Conservation (phyloP, 2,329 filamentous ascomycete species). For the Fusarium equiseti region DNA sequence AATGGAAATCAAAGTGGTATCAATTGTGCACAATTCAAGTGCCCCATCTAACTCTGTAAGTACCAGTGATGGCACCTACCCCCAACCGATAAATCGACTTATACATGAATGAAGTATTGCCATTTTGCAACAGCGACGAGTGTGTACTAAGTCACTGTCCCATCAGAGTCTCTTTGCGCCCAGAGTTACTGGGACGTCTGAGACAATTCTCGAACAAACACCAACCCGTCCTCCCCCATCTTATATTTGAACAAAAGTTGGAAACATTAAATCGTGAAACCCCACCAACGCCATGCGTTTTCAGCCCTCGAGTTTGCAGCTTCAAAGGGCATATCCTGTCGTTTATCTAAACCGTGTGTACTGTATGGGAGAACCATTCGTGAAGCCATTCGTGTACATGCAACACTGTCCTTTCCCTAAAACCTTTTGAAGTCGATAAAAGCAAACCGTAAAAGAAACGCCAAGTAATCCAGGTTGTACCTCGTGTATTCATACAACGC, state of each 20-base stretch:
- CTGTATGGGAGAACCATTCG: conserved; percentile 29
- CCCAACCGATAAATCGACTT: conserved; percentile 9
- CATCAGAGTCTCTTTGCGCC: neutral
- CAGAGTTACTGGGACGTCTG: conserved; percentile 5
- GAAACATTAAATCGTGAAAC: conserved; percentile 36
- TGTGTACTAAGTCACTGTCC: conserved; percentile 25
- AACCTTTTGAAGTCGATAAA: conserved; percentile 10
- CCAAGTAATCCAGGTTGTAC: conserved; percentile 30
- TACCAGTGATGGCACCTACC: conserved; percentile 2
- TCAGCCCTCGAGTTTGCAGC: conserved; percentile 26
- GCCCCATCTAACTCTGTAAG: conserved; percentile 27
- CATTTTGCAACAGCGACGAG: conserved; percentile 9
- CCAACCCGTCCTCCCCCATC: conserved; percentile 1
- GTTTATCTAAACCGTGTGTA: conserved; percentile 44
- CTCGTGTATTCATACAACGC: conserved; percentile 44
- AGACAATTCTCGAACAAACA: conserved; percentile 10
- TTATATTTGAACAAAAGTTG: conserved; percentile 29
- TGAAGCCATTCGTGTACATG: conserved; percentile 45
- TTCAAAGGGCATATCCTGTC: conserved; percentile 33
- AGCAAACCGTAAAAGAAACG: conserved; percentile 19
- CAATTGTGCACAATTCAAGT: conserved; percentile 40
- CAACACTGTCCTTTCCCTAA: conserved; percentile 37
- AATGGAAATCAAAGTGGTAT: conserved; percentile 43
- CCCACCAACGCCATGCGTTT: conserved; percentile 45
- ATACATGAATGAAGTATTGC: conserved; percentile 24